These are phyloP conservation scores for Coemansia sp. DNA, from an alignment of 192 early-diverging fungal species.

Conservation along the genomic window DNA sequence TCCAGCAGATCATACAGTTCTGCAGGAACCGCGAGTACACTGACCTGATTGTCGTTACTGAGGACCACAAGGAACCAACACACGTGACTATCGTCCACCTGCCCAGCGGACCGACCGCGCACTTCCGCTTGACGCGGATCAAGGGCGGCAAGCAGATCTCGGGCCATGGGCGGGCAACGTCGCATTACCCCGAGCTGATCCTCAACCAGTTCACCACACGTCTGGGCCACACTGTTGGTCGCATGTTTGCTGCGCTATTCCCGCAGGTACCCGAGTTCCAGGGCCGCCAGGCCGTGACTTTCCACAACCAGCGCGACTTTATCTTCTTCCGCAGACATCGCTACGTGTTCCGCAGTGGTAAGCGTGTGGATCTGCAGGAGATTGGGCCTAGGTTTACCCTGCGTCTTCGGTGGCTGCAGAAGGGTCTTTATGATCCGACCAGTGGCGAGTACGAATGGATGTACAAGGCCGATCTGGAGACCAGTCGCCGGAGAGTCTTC, in stretches of 20 bases:
- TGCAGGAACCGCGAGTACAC: slow-evolving; percentile 89
- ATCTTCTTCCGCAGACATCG: slow-evolving; percentile 98
- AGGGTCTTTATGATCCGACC: slow-evolving; percentile 86
- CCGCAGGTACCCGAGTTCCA: slow-evolving; percentile 97
- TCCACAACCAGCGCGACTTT: slow-evolving; percentile 99
- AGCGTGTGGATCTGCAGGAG: slow-evolving; percentile 88
- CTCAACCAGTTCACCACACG: slow-evolving; percentile 97
- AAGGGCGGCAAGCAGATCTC: slow-evolving; percentile 77
- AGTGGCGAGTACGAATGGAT: slow-evolving; percentile 97
- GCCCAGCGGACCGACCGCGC: slow-evolving; percentile 94
- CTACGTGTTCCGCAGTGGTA: slow-evolving; percentile 85
- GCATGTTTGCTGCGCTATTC: slow-evolving; percentile 94
- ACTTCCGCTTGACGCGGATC: slow-evolving; percentile 89
- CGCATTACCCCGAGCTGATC: slow-evolving; percentile 93
- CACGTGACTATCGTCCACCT: slow-evolving; percentile 92
- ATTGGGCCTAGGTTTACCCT: slow-evolving; percentile 95
- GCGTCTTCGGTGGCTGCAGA: slow-evolving; percentile 91
- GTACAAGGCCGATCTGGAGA: slow-evolving; percentile 90
- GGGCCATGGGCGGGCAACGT: slow-evolving; percentile 74
- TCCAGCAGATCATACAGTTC: slow-evolving; percentile 89
- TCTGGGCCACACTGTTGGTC: slow-evolving; percentile 93
- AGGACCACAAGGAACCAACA: slow-evolving; percentile 88
- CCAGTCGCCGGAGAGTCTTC: slow-evolving; percentile 86
- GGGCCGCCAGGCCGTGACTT: slow-evolving; percentile 90
- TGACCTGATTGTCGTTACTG: slow-evolving; percentile 91